Evolutionary conservation across 2,329 filamentous ascomycete species (phyloP).

Genomic region (Phyllosticta paracitricarpa): DNA sequence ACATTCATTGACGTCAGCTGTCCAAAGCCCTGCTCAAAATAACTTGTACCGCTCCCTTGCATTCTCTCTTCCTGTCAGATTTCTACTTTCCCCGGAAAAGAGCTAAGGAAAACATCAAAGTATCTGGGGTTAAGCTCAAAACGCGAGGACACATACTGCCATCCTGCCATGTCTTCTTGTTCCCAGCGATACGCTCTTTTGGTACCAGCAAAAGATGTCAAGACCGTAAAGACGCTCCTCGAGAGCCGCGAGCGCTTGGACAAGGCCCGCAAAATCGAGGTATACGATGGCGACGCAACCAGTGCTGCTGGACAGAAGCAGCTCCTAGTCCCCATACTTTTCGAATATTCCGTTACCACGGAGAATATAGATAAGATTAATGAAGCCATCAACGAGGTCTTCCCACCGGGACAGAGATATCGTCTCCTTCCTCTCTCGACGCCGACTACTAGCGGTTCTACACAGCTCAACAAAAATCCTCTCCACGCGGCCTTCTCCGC

Average conservation of each 20-base stretch:
- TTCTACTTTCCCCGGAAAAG: too few relatives aligned
- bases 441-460: neutral
- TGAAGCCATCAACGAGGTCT: neutral
- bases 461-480: neutral
- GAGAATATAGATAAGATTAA: neutral
- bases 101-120: too few relatives aligned
- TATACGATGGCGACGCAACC: neutral
- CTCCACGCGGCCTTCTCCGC: conserved; percentile 4
- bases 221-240: conserved; percentile 29
- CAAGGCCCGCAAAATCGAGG: conserved; percentile 20
- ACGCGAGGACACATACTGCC: too few relatives aligned
- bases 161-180: neutral
- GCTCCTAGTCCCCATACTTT: conserved; percentile 2
- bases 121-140: too few relatives aligned
- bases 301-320: neutral
- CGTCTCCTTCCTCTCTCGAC: neutral
- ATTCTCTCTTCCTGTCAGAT: too few relatives aligned
- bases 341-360: neutral
- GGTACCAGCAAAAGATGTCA: conserved; percentile 27
- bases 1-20: too few relatives aligned
- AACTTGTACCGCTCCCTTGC: too few relatives aligned
- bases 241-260: conserved; percentile 22
- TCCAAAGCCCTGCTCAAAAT: too few relatives aligned
- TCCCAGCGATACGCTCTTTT: conserved; percentile 10
- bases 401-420: neutral